Percentiles rank a stretch among this genome's conserved stretches.
phyloP scores from a whole-genome alignment of 495 filamentous ascomycete species.

The Penicillium parvum region DNA sequence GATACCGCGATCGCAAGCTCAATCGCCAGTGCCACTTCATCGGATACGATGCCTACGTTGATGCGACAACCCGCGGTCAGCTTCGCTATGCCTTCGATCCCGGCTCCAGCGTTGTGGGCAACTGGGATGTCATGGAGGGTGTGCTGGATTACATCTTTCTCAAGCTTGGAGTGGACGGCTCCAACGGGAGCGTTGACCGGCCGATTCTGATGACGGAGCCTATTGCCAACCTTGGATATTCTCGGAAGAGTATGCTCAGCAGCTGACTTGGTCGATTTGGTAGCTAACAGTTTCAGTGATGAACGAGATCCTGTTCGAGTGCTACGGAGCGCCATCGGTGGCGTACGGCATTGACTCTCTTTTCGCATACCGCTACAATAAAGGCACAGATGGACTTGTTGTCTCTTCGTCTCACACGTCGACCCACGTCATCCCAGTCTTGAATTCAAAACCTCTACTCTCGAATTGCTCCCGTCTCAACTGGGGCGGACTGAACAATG shows the following conservation, averaged over 20 bases:
- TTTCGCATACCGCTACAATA: conserved; percentile 90
- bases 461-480: conserved; percentile 82
- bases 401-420: conserved; percentile 88
- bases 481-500: conserved; percentile 86
- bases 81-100: conserved; percentile 87
- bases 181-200: conserved; percentile 66
- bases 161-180: conserved; percentile 81
- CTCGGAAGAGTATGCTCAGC: conserved; percentile 66
- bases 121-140: conserved; percentile 96
- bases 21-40: conserved; percentile 85
- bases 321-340: conserved; percentile 81
- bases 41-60: conserved; percentile 85
- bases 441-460: conserved; percentile 77
- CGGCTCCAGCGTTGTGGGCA: conserved; percentile 83
- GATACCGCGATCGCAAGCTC: conserved; percentile 89
- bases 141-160: conserved; percentile 88
- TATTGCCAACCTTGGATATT: conserved; percentile 82
- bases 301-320: conserved; percentile 95
- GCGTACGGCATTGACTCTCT: conserved; percentile 93
- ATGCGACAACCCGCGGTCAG: conserved; percentile 88
- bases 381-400: conserved; percentile 81
- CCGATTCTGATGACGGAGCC: conserved; percentile 96
- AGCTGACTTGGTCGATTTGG: neutral
- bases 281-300: conserved; percentile 58
- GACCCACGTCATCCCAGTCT: conserved; percentile 92